phyloP scores from a whole-genome alignment of 768 basidiomycete species.

The Mycena vitilis region DNA sequence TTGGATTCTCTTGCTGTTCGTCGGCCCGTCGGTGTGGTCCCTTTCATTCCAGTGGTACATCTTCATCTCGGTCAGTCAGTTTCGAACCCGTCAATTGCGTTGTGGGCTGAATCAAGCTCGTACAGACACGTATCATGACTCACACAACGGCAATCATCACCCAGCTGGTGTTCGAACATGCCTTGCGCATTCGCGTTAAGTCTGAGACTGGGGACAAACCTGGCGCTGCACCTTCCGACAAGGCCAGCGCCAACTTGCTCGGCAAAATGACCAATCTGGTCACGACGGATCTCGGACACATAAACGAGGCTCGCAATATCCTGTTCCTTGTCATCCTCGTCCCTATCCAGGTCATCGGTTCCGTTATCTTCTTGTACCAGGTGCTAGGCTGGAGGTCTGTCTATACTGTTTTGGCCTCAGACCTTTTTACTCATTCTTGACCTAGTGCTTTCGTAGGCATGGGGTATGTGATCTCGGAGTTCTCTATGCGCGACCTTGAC shows the following conservation, averaged over 20 bases:
- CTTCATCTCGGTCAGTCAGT: constrained; percentile 58
- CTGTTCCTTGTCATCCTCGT: constrained; percentile 35
- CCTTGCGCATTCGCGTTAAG: constrained; percentile 72
- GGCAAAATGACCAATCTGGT: constrained; percentile 85
- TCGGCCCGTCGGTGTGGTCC: constrained; percentile 57
- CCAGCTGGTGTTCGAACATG: constrained; percentile 57
- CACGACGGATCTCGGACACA: constrained; percentile 63
- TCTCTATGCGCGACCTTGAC: not conserved
- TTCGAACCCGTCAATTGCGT: constrained; percentile 21
- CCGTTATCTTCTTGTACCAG: constrained; percentile 56
- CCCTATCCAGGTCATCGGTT: constrained; percentile 53
- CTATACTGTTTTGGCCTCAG: not conserved
- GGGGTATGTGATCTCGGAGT: constrained; percentile 29
- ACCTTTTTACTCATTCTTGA: not conserved
- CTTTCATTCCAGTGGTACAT: constrained; percentile 67
- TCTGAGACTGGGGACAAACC: constrained; percentile 44
- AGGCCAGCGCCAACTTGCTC: constrained; percentile 58
- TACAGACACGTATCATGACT: constrained; percentile 61
- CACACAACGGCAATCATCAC: constrained; percentile 59
- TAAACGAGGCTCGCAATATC: constrained; percentile 20
- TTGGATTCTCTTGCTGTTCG: constrained; percentile 69
- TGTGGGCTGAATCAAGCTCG: constrained; percentile 48
- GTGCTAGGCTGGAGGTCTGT: constrained; percentile 63
- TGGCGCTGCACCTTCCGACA: constrained; percentile 8
- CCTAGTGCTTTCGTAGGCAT: constrained; percentile 69